Percentiles rank a stretch among this genome's conserved stretches.
Conservation (phyloP, 371 early-diverging fungal species). For the Mucor plumbeus region DNA sequence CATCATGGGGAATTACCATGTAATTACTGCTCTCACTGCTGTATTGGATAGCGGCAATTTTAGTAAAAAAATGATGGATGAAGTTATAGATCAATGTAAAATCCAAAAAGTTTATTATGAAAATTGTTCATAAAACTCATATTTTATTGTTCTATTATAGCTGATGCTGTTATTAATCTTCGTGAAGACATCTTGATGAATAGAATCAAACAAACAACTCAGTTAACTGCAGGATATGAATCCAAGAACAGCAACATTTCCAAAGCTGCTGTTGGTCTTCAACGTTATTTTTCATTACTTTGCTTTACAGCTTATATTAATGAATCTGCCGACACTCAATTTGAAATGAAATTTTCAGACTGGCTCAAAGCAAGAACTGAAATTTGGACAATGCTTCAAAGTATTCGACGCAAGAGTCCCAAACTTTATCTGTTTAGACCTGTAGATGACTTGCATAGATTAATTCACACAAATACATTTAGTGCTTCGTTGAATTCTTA, state of each 20-base stretch:
- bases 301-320: conserved; percentile 64
- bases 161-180: conserved; percentile 64
- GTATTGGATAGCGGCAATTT: conserved; percentile 58
- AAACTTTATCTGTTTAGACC: conserved; percentile 66
- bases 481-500: conserved; percentile 14
- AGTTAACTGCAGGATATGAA: conserved; percentile 22
- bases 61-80: conserved; percentile 60
- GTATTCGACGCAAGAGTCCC: conserved; percentile 52
- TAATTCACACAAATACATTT: conserved; percentile 2
- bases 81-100: conserved; percentile 64
- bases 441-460: conserved; percentile 61
- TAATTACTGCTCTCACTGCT: conserved; percentile 50
- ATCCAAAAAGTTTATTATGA: background rate
- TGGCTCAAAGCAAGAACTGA: conserved; percentile 64
- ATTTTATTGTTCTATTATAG: conserved; percentile 24
- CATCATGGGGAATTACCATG: conserved; percentile 65
- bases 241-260: conserved; percentile 39
- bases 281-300: conserved; percentile 68
- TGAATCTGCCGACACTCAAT: conserved; percentile 41
- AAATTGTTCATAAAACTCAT: too few species aligned
- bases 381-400: conserved; percentile 62
- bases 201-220: conserved; percentile 57
- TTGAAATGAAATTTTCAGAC: conserved; percentile 46
- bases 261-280: conserved; percentile 59
- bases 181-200: conserved; percentile 70